Percentiles rank a stretch among this genome's conserved stretches.
phyloP scores from a whole-genome alignment of 768 basidiomycete genomes.

The Trametes gibbosa region DNA sequence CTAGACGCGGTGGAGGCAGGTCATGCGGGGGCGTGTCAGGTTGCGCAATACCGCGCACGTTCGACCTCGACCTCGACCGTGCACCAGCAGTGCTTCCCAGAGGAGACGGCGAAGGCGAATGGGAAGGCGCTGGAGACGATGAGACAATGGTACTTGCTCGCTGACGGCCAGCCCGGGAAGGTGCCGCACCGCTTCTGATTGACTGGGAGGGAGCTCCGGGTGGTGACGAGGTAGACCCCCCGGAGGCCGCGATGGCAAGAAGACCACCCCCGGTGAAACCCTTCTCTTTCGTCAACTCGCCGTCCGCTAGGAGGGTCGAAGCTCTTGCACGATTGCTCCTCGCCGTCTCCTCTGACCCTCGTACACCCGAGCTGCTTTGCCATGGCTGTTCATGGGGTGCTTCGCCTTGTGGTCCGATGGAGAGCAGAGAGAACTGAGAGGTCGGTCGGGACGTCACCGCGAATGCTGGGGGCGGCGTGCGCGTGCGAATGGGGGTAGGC shows the following conservation, averaged over 20 bases:
- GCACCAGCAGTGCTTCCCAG: slow-evolving; percentile 4
- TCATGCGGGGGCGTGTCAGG: slow-evolving; percentile 1
- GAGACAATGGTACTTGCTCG: slow-evolving; percentile 12
- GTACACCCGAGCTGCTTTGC: not conserved
- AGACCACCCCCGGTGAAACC: slow-evolving; percentile 29
- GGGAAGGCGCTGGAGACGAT: slow-evolving; percentile 3
- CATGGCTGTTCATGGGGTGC: not conserved
- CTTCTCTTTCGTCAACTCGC: slow-evolving; percentile 6
- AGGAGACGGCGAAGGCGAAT: slow-evolving; percentile 6
- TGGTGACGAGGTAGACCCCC: not conserved
- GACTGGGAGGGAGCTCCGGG: slow-evolving; percentile 5
- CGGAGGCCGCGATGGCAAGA: slow-evolving; percentile 9
- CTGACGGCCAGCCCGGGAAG: not conserved
- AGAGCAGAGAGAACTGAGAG: slow-evolving; percentile 27
- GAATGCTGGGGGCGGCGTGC: slow-evolving; percentile 32
- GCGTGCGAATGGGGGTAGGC: slow-evolving; percentile 32
- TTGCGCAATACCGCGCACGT: slow-evolving; percentile 2
- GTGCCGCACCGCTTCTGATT: slow-evolving; percentile 1
- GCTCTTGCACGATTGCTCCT: slow-evolving; percentile 2
- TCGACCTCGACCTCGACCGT: not conserved
- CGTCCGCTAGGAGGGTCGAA: slow-evolving; percentile 22
- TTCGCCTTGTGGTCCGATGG: not conserved
- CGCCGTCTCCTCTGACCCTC: slow-evolving; percentile 9
- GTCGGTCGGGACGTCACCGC: slow-evolving; percentile 35
- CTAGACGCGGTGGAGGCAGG: slow-evolving; percentile 7